These are phyloP conservation scores for Penicillium glabrum DNA, from an alignment of 2,329 filamentous ascomycete species.

Conservation along the genomic window DNA sequence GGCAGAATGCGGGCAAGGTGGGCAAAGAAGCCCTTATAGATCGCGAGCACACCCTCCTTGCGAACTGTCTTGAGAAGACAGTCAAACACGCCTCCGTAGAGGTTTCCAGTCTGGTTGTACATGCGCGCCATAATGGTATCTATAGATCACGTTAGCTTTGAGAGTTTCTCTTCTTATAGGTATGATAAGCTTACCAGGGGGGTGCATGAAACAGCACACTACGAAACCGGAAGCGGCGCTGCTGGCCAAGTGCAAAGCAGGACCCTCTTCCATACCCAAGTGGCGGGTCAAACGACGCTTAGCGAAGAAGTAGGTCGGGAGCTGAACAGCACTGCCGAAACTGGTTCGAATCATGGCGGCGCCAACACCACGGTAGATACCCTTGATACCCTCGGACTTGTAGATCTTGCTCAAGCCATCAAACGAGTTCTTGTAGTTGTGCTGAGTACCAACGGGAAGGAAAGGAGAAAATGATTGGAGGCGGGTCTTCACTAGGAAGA, in stretches of 20 bases:
- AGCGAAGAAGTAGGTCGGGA: slow-evolving; percentile 97
- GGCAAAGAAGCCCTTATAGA: slow-evolving; percentile 97
- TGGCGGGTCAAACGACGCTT: slow-evolving; percentile 83
- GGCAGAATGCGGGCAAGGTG: slow-evolving; percentile 92
- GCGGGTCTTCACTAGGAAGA: slow-evolving; percentile 96
- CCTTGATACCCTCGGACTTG: slow-evolving; percentile 69
- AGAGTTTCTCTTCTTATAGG: background rate
- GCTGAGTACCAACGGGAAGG: slow-evolving; percentile 93
- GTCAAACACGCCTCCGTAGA: slow-evolving; percentile 93
- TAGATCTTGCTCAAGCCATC: slow-evolving; percentile 85
- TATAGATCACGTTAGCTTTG: slow-evolving; percentile 21
- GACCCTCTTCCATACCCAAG: slow-evolving; percentile 85
- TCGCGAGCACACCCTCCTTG: slow-evolving; percentile 85
- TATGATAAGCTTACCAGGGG: slow-evolving; percentile 64
- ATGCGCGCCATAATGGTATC: slow-evolving; percentile 98
- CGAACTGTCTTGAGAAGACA: slow-evolving; percentile 87
- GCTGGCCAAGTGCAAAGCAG: slow-evolving; percentile 82
- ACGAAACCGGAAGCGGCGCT: slow-evolving; percentile 91
- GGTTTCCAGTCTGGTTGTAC: slow-evolving; percentile 97
- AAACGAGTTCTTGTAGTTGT: slow-evolving; percentile 80
- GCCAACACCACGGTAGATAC: slow-evolving; percentile 84
- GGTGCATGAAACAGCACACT: slow-evolving; percentile 97
- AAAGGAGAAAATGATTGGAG: slow-evolving; percentile 92
- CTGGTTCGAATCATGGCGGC: slow-evolving; percentile 96
- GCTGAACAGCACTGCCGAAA: slow-evolving; percentile 91